These are phyloP conservation scores for Cladosporium sphaerospermum DNA, from an alignment of 2,329 filamentous ascomycete species.

Conservation along the genomic window DNA sequence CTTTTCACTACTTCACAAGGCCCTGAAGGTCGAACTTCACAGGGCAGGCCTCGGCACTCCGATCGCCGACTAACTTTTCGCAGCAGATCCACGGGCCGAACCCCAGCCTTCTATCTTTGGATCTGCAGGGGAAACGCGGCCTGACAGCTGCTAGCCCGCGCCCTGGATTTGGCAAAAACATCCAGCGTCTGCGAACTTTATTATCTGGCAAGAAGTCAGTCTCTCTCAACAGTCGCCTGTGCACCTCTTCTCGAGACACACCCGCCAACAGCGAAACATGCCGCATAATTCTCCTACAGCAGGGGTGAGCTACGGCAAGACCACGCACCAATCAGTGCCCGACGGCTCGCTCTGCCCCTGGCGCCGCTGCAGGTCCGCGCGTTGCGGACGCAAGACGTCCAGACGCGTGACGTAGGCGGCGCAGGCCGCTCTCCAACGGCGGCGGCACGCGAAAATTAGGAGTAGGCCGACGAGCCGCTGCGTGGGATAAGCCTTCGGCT, in stretches of 20 bases:
- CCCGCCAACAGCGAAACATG: too few species aligned
- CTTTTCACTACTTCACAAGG: neutral
- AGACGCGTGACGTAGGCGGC: constrained; percentile 7
- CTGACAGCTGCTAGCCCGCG: too few species aligned
- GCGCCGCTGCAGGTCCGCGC: constrained; percentile 7
- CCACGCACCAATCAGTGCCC: too few species aligned
- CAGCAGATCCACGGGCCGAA: constrained; percentile 4
- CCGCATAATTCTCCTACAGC: too few species aligned
- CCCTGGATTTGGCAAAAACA: too few species aligned
- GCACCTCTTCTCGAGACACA: too few species aligned
- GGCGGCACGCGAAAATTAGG: neutral
- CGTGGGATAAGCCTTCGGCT: too few species aligned
- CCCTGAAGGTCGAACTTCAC: constrained; percentile 1
- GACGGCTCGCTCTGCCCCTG: neutral
- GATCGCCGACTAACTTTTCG: constrained; percentile 6
- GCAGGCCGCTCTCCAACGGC: neutral
- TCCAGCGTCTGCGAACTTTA: too few species aligned
- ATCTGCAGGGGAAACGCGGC: constrained; percentile 1
- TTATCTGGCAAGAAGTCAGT: too few species aligned
- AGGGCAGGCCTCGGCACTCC: neutral
- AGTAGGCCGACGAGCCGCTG: too few species aligned
- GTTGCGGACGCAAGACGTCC: constrained; percentile 1
- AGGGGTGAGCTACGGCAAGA: too few species aligned
- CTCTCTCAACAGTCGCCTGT: too few species aligned
- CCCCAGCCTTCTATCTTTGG: neutral